A percentile compares a stretch with the other conserved stretches of the same genome.
phyloP scores from a whole-genome alignment of 106 monocot species.

The Allium fistulosum region DNA sequence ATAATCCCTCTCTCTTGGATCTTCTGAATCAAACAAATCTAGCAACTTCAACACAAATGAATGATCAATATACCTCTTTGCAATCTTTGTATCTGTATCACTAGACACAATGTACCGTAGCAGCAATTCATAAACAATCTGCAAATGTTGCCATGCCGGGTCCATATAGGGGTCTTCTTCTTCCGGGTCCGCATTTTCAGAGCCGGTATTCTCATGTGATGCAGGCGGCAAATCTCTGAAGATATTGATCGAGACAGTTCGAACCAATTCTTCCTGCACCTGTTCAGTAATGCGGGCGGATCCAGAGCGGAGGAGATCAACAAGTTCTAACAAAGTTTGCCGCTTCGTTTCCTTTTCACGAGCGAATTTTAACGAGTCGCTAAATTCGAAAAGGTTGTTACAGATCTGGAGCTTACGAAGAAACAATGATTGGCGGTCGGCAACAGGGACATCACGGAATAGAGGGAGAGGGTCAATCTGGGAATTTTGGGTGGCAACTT shows the following conservation, averaged over 20 bases:
- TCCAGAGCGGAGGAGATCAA: slow-evolving; percentile 8
- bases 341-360: slow-evolving; percentile 13
- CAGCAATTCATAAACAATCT: slow-evolving; percentile 15
- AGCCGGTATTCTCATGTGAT: slow-evolving; percentile 6
- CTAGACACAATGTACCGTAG: slow-evolving; percentile 29
- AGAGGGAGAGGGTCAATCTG: not conserved
- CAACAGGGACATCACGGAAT: not conserved
- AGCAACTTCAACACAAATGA: slow-evolving; percentile 34
- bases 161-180: slow-evolving; percentile 14
- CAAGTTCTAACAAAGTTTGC: slow-evolving; percentile 5
- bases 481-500: not conserved
- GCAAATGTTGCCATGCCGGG: slow-evolving; percentile 13
- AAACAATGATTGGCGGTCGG: slow-evolving; percentile 2
- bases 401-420: slow-evolving; percentile 17
- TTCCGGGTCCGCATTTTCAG: not conserved
- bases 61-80: slow-evolving; percentile 46
- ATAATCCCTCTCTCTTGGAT: slow-evolving; percentile 46
- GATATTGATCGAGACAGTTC: not conserved
- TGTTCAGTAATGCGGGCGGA: slow-evolving; percentile 4
- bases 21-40: slow-evolving; percentile 44
- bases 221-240: slow-evolving; percentile 6
- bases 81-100: slow-evolving; percentile 47
- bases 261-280: slow-evolving; percentile 7
- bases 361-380: not conserved
- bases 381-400: slow-evolving; percentile 7